Evolutionary conservation across 139 green algal genomes (phyloP).

Genomic region (Choricystis sp.): DNA sequence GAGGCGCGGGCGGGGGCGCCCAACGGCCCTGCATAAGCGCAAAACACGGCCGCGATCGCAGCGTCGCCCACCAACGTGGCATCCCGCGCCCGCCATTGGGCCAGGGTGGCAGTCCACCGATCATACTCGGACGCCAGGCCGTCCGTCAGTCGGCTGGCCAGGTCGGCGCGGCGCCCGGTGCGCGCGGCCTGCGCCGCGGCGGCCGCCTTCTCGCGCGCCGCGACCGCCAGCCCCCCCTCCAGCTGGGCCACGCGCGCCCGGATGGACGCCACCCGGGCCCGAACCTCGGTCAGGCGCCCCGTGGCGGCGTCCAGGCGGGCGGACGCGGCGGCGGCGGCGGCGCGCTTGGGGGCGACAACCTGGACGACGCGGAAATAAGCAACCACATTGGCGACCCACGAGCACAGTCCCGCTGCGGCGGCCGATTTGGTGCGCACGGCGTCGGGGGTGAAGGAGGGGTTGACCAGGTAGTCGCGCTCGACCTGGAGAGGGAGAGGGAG

Average conservation of each 20-base stretch:
- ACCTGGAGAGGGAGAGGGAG: no score
- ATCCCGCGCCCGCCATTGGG: slow-evolving; percentile 37
- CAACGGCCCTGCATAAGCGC: slow-evolving; percentile 76
- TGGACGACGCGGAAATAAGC: slow-evolving; percentile 92
- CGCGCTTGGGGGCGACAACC: slow-evolving; percentile 79
- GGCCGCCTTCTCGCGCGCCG: slow-evolving; percentile 77
- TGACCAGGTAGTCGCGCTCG: slow-evolving; percentile 55
- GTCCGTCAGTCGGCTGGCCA: slow-evolving; percentile 77
- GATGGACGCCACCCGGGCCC: slow-evolving; percentile 66
- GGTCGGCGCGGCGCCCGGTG: slow-evolving; percentile 58
- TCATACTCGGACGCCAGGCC: slow-evolving; percentile 72
- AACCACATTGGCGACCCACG: slow-evolving; percentile 85
- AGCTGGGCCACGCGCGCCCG: slow-evolving; percentile 56
- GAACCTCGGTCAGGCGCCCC: slow-evolving; percentile 68
- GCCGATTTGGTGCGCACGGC: slow-evolving; percentile 65
- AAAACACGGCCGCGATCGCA: slow-evolving; percentile 64
- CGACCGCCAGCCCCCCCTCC: slow-evolving; percentile 66
- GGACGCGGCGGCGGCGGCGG: slow-evolving; percentile 65
- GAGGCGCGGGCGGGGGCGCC: slow-evolving; percentile 49
- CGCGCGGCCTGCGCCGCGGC: slow-evolving; percentile 65
- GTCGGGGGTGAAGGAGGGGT: slow-evolving; percentile 62
- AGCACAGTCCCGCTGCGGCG: slow-evolving; percentile 73
- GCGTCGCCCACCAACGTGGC: slow-evolving; percentile 56
- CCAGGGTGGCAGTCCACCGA: slow-evolving; percentile 66
- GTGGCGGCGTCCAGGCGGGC: slow-evolving; percentile 62